Base-by-base conservation (phyloP, 306 rosid species). In the Abrus precatorius region DNA sequence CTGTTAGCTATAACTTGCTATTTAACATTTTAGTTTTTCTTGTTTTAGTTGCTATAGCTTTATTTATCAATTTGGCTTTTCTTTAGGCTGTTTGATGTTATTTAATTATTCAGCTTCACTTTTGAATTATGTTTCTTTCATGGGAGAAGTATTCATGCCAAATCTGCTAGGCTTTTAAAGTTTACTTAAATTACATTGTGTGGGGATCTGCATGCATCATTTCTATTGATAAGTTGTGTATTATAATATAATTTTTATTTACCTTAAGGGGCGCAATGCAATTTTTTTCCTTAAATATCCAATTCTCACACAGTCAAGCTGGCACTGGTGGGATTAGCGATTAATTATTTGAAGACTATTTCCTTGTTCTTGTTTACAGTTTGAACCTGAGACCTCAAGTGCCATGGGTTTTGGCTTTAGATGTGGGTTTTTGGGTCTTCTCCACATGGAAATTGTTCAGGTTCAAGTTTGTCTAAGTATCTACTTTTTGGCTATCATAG, bases 341-440 rank as follows among this genome's bases (percentile, higher is more conserved):
- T 72, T 11, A 78, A 34, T 81, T 14, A 64, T 76, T 57, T 30
- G 10, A 75, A 74, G 55, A 76, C 53, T 69, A 41, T 56, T 71
- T 83, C 64, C 62, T 71, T 62, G 40, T 78, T 80, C 74, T 78
- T 59, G 9, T 82, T 57, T 68, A 44, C 90, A 93, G 97, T 95
- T 92, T 88, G 98, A 95, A 85, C 98, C 98, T 3, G 97, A 95
- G 89, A 86, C 93, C 69, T 95, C 97, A 1, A 92, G 91, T 79
- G 98, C 98, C 79, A 95, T 95, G 97, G 98, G 98, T 65, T 95
- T 95, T 85, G 98, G 98, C 86, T 95, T 95, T 87, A 86, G 97
- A 70, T 95, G 99, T 89, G 99, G 99, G 55, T 90, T 90, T 81
- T 83, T 95, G 82, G 97, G 99, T 77, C 99, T 95, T 86, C 91